Conservation (phyloP, 1,284 basidiomycete species). For the Microbotryum violaceum region DNA sequence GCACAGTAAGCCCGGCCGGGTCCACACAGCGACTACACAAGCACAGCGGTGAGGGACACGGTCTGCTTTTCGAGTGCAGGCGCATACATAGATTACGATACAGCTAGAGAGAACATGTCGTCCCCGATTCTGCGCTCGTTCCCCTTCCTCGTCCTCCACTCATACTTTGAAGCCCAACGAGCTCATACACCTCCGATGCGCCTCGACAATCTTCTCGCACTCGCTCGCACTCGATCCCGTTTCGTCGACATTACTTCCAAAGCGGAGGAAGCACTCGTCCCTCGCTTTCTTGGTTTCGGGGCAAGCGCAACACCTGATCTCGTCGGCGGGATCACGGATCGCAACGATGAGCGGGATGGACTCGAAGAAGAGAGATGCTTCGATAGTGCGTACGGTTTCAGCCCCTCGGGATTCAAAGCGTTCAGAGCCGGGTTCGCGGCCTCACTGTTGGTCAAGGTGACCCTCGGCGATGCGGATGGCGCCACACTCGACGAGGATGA, state of each 20-base stretch:
- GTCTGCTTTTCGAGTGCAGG: too few relatives aligned
- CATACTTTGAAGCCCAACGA: slow-evolving; percentile 44
- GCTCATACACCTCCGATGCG: slow-evolving; percentile 85
- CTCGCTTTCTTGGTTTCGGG: slow-evolving; percentile 82
- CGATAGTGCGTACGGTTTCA: slow-evolving; percentile 64
- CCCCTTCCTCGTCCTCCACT: not conserved
- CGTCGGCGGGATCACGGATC: too few relatives aligned
- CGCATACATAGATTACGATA: too few relatives aligned
- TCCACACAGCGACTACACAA: too few relatives aligned
- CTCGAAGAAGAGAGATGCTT: not conserved
- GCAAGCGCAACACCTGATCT: slow-evolving; percentile 73
- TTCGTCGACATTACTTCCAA: slow-evolving; percentile 51
- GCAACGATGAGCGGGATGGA: not conserved
- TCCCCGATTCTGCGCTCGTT: too few relatives aligned
- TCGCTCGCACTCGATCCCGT: slow-evolving; percentile 57
- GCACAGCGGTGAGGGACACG: too few relatives aligned
- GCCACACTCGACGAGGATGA: too few relatives aligned
- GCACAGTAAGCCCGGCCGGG: too few relatives aligned
- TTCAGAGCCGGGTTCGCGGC: slow-evolving; percentile 46
- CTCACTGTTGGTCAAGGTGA: slow-evolving; percentile 20
- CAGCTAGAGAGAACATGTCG: not conserved
- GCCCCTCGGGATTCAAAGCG: slow-evolving; percentile 76
- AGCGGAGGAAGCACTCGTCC: slow-evolving; percentile 85
- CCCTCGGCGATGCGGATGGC: not conserved
- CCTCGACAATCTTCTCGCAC: slow-evolving; percentile 70